Percentiles rank a stretch among this genome's conserved stretches.
Conservation (phyloP, 345 rosid species). For the Salix exigua region DNA sequence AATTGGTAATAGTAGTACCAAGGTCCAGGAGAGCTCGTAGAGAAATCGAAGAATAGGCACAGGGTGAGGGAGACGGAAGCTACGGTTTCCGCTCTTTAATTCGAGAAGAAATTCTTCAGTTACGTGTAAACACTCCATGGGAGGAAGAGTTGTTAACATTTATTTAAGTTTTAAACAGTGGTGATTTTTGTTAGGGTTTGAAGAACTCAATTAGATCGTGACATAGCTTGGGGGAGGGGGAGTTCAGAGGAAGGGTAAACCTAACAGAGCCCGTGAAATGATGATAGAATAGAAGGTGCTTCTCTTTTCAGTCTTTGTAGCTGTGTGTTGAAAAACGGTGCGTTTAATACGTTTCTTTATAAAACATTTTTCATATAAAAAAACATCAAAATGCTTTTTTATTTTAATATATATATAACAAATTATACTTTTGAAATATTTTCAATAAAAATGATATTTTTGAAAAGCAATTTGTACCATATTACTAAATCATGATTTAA, state of each 20-base stretch:
- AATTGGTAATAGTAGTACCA: constrained; percentile 37
- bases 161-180: neutral
- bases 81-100: constrained; percentile 64
- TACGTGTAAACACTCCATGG: constrained; percentile 57
- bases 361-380: too few relatives aligned
- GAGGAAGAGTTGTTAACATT: constrained; percentile 50
- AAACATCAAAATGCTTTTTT: too few relatives aligned
- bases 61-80: constrained; percentile 48
- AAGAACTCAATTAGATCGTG: neutral
- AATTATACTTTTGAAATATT: too few relatives aligned
- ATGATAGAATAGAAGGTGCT: neutral
- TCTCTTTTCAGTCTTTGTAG: neutral
- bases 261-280: neutral
- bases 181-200: neutral
- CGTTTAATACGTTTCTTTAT: neutral
- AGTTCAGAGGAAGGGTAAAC: neutral
- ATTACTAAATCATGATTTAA: too few relatives aligned
- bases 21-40: constrained; percentile 78
- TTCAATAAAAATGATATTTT: too few relatives aligned
- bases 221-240: neutral
- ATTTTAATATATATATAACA: too few relatives aligned
- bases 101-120: constrained; percentile 75
- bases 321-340: neutral
- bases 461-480: too few relatives aligned
- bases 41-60: constrained; percentile 85